Conservation (phyloP, 2,329 filamentous ascomycete species). For the Dothidotthia symphoricarpi region DNA sequence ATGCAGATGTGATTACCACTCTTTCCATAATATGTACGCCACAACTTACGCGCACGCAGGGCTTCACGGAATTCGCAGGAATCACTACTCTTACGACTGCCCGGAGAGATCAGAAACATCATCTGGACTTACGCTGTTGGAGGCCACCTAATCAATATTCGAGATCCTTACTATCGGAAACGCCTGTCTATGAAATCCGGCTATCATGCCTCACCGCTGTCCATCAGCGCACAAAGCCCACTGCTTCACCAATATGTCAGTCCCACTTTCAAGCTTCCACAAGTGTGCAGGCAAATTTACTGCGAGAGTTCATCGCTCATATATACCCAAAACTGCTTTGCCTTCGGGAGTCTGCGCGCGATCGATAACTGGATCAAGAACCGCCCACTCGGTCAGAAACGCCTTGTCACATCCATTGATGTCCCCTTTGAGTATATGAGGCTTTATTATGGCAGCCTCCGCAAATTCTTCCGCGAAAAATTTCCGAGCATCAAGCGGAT, state of each 20-base stretch:
- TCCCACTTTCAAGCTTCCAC: slow-evolving; percentile 3
- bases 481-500: slow-evolving; percentile 13
- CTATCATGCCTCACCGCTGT: neutral
- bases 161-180: neutral
- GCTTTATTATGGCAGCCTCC: slow-evolving; percentile 5
- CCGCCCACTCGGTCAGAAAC: slow-evolving; percentile 8
- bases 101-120: slow-evolving; percentile 12
- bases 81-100: slow-evolving; percentile 15
- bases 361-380: slow-evolving; percentile 12
- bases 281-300: slow-evolving; percentile 11
- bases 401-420: slow-evolving; percentile 9
- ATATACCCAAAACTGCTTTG: slow-evolving; percentile 4
- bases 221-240: neutral
- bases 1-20: slow-evolving; percentile 4
- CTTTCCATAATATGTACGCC: neutral
- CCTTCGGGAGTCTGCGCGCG: neutral
- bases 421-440: slow-evolving; percentile 9
- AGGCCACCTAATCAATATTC: slow-evolving; percentile 5
- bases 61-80: slow-evolving; percentile 7
- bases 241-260: neutral
- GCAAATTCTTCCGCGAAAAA: slow-evolving; percentile 6
- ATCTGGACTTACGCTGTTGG: slow-evolving; percentile 14
- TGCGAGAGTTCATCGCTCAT: slow-evolving; percentile 6
- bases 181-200: too few species aligned
- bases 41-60: slow-evolving; percentile 1